Percentiles rank a stretch among this genome's conserved stretches.
phyloP scores from a whole-genome alignment of 495 filamentous ascomycete genomes.

The Bryoglossum gracile region DNA sequence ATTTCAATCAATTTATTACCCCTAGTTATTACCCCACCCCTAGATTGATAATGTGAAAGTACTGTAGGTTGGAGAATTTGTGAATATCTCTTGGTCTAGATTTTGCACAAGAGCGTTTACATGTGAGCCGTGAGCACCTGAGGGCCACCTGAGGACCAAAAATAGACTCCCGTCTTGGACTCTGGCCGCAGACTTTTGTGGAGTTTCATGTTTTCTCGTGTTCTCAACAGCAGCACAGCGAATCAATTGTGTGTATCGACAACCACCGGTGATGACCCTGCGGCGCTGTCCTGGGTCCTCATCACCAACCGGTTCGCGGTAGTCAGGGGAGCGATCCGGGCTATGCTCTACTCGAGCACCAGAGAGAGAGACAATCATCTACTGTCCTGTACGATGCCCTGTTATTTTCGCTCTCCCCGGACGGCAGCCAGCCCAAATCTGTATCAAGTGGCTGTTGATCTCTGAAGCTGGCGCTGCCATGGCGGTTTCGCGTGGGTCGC shows the following conservation, averaged over 20 bases:
- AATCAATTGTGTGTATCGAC: no score
- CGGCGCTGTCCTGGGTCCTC: neutral
- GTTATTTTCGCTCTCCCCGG: neutral
- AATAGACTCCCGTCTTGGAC: neutral
- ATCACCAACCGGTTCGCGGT: no score
- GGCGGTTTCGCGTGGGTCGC: conserved; percentile 15
- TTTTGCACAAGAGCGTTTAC: no score
- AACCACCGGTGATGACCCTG: no score
- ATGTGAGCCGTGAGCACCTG: neutral
- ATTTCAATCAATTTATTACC: no score
- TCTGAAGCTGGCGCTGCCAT: conserved; percentile 6
- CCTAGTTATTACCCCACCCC: no score
- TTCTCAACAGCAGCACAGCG: neutral
- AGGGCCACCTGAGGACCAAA: neutral
- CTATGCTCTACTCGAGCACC: neutral
- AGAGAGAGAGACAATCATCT: neutral
- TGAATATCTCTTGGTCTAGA: no score
- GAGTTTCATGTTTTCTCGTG: neutral
- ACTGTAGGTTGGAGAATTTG: no score
- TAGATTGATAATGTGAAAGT: no score
- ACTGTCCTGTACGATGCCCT: neutral
- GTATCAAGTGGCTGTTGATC: neutral
- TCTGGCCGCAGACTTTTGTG: neutral
- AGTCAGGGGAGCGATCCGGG: neutral
- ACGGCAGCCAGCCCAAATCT: neutral